These are phyloP conservation scores for Macrolepiota fuliginosa DNA, from an alignment of 768 basidiomycete genomes.

Conservation along the genomic window DNA sequence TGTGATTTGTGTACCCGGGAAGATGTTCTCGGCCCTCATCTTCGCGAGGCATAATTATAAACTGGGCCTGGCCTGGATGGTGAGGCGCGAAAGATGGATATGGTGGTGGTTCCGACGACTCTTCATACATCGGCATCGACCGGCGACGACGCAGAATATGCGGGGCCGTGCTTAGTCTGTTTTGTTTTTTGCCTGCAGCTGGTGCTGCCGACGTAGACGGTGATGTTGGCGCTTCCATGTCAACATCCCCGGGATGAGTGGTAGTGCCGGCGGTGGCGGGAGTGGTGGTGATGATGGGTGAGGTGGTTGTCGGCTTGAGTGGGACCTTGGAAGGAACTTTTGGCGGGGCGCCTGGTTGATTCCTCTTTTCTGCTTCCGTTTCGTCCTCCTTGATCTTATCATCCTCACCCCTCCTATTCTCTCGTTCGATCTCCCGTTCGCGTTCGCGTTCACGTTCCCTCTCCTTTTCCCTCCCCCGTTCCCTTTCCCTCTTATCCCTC, in stretches of 20 bases:
- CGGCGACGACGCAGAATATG: slow-evolving; percentile 52
- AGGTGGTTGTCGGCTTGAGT: neutral
- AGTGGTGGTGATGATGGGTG: neutral
- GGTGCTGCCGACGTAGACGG: neutral
- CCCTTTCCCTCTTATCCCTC: slow-evolving; percentile 2
- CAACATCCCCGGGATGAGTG: neutral
- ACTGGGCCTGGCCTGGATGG: slow-evolving; percentile 14
- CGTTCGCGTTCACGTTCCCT: slow-evolving; percentile 7
- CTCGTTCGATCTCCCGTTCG: slow-evolving; percentile 3
- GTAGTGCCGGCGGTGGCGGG: neutral
- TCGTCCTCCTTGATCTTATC: slow-evolving; percentile 7
- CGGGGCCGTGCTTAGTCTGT: slow-evolving; percentile 30
- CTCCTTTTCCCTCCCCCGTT: slow-evolving; percentile 5
- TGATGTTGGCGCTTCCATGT: neutral
- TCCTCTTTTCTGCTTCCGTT: neutral
- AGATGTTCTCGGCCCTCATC: slow-evolving; percentile 84
- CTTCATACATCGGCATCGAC: slow-evolving; percentile 69
- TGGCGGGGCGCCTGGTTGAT: neutral
- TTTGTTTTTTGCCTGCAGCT: slow-evolving; percentile 14
- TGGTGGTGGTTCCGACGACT: slow-evolving; percentile 60
- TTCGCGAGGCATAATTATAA: slow-evolving; percentile 48
- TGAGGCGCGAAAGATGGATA: slow-evolving; percentile 45
- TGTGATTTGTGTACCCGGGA: slow-evolving; percentile 77
- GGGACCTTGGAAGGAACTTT: neutral
- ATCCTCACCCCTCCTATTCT: slow-evolving; percentile 7